Conservation (phyloP, 345 rosid species). For the Boechera retrofracta region DNA sequence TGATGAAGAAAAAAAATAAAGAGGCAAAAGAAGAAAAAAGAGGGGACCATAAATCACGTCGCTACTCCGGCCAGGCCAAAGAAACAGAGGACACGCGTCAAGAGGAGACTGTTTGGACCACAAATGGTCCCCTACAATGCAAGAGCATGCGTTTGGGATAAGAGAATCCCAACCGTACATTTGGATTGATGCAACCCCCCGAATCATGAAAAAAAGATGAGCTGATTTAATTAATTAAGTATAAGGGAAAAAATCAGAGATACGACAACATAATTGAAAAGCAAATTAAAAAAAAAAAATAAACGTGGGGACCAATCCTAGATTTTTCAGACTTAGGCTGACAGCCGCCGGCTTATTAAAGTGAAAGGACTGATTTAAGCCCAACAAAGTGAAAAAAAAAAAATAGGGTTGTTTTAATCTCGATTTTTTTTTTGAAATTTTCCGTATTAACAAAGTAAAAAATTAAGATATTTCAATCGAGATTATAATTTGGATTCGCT, state of each 20-base stretch:
- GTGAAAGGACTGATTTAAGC: constrained; percentile 44
- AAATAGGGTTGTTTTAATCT: too few species aligned
- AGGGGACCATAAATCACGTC: constrained; percentile 61
- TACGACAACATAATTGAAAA: constrained; percentile 30
- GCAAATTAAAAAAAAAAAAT: not conserved
- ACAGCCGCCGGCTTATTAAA: constrained; percentile 90
- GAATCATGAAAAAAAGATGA: constrained; percentile 8
- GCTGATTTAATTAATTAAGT: not conserved
- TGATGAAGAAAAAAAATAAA: not conserved
- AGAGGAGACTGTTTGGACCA: constrained; percentile 52
- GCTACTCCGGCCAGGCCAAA: constrained; percentile 54
- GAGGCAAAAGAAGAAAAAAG: not conserved
- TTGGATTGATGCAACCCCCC: constrained; percentile 49
- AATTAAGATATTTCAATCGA: too few species aligned
- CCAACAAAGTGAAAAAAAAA: not conserved
- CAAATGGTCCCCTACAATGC: constrained; percentile 50
- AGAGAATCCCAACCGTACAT: constrained; percentile 55
- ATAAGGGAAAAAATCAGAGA: constrained; percentile 3
- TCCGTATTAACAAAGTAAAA: too few species aligned
- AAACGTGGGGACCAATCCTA: constrained; percentile 51
- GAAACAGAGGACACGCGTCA: constrained; percentile 57
- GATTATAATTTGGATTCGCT: too few species aligned
- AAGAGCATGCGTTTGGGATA: constrained; percentile 53
- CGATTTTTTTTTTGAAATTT: too few species aligned
- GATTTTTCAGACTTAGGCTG: constrained; percentile 68